These are phyloP conservation scores for Metschnikowia gelsemii DNA, from an alignment of 805 yeast species.

Conservation along the genomic window DNA sequence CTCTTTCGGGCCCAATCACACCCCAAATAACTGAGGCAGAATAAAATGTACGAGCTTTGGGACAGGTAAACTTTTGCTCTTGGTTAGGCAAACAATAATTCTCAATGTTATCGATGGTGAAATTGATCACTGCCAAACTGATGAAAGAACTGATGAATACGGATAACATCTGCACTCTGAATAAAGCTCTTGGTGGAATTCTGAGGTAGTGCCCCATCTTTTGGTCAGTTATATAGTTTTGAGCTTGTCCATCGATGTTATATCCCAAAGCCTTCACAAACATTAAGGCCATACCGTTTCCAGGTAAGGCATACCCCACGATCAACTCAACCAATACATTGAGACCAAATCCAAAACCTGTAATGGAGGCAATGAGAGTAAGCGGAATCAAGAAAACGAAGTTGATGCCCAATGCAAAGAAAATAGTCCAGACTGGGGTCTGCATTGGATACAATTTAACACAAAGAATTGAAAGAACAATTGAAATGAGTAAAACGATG, in stretches of 20 bases:
- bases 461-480: constrained; percentile 33
- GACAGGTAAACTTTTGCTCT: constrained; percentile 7
- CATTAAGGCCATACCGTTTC: constrained; percentile 38
- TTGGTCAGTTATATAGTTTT: constrained; percentile 52
- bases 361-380: constrained; percentile 22
- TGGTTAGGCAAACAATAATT: constrained; percentile 2
- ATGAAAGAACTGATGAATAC: constrained; percentile 5
- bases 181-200: constrained; percentile 60
- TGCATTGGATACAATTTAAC: constrained; percentile 27
- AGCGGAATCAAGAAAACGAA: constrained; percentile 25
- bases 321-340: constrained; percentile 39
- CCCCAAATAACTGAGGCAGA: constrained; percentile 50
- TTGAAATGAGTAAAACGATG: constrained; percentile 26
- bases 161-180: constrained; percentile 36
- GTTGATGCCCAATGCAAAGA: constrained; percentile 24
- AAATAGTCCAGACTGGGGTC: no score
- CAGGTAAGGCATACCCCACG: constrained; percentile 39
- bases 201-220: constrained; percentile 66
- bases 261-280: constrained; percentile 60
- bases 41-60: constrained; percentile 36
- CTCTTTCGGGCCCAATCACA: constrained; percentile 33
- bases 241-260: constrained; percentile 57
- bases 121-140: constrained; percentile 10
- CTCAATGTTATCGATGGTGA: constrained; percentile 7
- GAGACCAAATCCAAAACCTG: constrained; percentile 34